Base-by-base conservation (phyloP, 179 eudicot genomes). In the Monotropa hypopitys region DNA sequence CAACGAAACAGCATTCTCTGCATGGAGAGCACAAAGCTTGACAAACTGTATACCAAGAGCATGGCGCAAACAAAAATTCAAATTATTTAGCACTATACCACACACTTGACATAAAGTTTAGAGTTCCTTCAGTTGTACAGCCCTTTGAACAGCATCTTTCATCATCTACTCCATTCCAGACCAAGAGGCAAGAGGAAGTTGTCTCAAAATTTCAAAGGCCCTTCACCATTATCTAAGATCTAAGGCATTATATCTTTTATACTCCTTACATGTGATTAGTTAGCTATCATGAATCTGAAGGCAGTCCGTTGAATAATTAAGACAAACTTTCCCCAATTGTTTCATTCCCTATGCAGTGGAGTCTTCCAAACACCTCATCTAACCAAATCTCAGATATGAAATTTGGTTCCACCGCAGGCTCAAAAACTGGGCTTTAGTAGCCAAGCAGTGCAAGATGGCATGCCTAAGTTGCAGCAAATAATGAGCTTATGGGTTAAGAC, bases 401-500 rank as follows among this genome's bases (percentile, higher is more conserved):
- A 50, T 15, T 50, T 50, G 4, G 56, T 50, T 50, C n/a, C 56
- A 50, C 56, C 20, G 3, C 18, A 15, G 56, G 56, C 56, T 50
- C 56, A 38, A 50, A 11, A n/a, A 15, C 56, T 12, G 56, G 20
- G 4, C 20, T 71, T 71, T 16, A 23, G 74, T 47, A 20, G 54
- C 74, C 57, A 21, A 15, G 18, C 51, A 54, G 21, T 23, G n/a
- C 45, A 4, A 42, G 30, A 42, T 40, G 21, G 23, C 16, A 40
- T 23, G 43, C 56, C 70, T 43, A 13, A 75, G 43, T 49, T 75
- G 28, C 78, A 75, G 70, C 15, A 62, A 62, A 75, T 38, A 33
- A 75, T 43, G 43, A 28, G 57, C 56, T 28, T 61, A 8, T 51
- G n/a, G 35, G 56, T 61, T 18, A 61, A 62, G 2, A 49, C 42